Evolutionary conservation across 225 moss, liverwort and hornwort species (phyloP).

Genomic region (Pseudoscleropodium purum): DNA sequence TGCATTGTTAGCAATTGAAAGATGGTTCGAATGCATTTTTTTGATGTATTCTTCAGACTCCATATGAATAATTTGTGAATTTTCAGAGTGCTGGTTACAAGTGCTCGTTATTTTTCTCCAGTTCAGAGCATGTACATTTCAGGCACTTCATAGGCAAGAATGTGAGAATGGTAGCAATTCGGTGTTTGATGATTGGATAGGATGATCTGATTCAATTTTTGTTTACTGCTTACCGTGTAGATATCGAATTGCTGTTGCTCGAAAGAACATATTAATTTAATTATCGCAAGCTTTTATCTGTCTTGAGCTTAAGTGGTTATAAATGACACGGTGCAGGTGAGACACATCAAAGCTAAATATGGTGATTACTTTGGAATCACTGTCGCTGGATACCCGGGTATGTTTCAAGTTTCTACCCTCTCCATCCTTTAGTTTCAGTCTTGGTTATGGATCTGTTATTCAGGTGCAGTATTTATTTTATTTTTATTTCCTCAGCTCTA

Average conservation of each 20-base stretch:
- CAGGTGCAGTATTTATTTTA: background rate
- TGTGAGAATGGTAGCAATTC: background rate
- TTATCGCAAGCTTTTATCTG: background rate
- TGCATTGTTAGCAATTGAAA: background rate
- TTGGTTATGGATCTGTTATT: background rate
- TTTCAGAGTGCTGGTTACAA: no score
- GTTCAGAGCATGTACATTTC: background rate
- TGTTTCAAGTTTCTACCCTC: background rate
- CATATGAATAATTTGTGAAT: background rate
- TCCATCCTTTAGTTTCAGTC: background rate
- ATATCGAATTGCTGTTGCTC: background rate
- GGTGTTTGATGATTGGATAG: background rate
- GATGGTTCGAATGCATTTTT: background rate
- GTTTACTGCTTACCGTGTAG: background rate
- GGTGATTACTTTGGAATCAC: slow-evolving; percentile 95
- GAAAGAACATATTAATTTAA: background rate
- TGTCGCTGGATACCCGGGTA: slow-evolving; percentile 97
- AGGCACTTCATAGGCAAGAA: background rate
- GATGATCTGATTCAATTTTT: background rate
- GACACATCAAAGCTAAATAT: slow-evolving; percentile 69
- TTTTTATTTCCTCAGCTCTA: slow-evolving; percentile 20
- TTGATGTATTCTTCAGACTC: background rate
- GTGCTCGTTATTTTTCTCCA: background rate
- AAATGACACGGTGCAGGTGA: slow-evolving; percentile 43
- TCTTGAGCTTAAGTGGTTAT: background rate